Conservation (phyloP, 169 alveolate genomes). For the Cyclospora cayetanensis region DNA sequence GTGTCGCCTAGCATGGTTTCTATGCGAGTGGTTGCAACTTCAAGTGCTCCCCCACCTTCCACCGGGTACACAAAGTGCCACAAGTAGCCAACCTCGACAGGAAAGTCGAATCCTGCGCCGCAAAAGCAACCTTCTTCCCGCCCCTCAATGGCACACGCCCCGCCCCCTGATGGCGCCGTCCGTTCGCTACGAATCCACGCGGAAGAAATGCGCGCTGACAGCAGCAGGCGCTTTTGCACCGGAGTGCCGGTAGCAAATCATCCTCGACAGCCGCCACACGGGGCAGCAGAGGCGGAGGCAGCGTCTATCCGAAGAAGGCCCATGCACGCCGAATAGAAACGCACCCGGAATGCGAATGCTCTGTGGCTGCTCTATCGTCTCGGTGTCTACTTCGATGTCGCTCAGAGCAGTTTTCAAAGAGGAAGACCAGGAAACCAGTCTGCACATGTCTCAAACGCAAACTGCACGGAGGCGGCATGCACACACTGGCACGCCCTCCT, state of each 20-base stretch:
- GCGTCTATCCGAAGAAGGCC: too few relatives aligned
- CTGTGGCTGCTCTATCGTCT: conserved; percentile 88
- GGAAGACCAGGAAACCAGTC: conserved; percentile 99
- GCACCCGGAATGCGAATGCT: conserved; percentile 69
- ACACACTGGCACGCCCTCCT: too few relatives aligned
- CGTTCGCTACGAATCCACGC: too few relatives aligned
- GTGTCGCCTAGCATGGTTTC: conserved; percentile 99
- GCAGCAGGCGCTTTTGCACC: too few relatives aligned
- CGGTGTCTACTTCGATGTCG: conserved; percentile 98
- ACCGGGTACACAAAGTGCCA: conserved; percentile 95
- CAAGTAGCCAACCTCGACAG: conserved; percentile 98
- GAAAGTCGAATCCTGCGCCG: conserved; percentile 86
- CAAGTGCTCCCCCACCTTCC: conserved; percentile 87
- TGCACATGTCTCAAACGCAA: conserved; percentile 35
- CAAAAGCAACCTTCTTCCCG: too few relatives aligned
- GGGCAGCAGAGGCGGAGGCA: too few relatives aligned
- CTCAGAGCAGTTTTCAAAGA: conserved; percentile 97
- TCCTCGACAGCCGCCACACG: too few relatives aligned
- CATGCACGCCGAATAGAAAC: conserved; percentile 76
- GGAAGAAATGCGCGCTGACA: too few relatives aligned
- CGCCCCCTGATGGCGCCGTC: too few relatives aligned
- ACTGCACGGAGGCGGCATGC: too few relatives aligned
- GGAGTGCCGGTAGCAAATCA: too few relatives aligned
- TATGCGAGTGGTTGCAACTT: conserved; percentile 96
- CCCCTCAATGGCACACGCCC: too few relatives aligned